Conservation (phyloP, 345 rosid genomes). For the Leavenworthia alabamica region DNA sequence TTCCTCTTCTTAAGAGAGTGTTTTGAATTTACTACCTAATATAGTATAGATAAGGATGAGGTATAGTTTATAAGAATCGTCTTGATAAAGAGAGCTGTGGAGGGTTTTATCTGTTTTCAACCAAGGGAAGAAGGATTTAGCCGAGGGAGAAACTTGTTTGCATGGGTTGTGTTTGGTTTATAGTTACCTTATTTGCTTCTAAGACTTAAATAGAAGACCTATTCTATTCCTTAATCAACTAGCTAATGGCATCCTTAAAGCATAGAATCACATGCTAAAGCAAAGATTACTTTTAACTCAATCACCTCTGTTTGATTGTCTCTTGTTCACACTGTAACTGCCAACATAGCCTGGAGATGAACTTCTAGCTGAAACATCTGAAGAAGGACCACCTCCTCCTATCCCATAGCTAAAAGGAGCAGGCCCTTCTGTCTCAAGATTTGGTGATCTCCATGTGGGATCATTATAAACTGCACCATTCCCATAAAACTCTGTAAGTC, state of each 20-base stretch:
- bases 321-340: constrained; percentile 64
- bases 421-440: constrained; percentile 59
- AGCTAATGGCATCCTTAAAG: constrained; percentile 3
- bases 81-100: not conserved
- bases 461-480: constrained; percentile 64
- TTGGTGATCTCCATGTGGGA: constrained; percentile 70
- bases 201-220: not conserved
- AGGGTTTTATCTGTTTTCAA: not conserved
- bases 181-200: not conserved
- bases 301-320: constrained; percentile 90
- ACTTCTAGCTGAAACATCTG: constrained; percentile 60
- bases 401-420: constrained; percentile 74
- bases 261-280: constrained; percentile 15
- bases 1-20: not conserved
- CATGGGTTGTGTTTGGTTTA: not conserved
- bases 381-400: constrained; percentile 46
- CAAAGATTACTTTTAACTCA: not conserved
- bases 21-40: not conserved
- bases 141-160: not conserved
- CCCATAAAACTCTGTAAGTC: constrained; percentile 59
- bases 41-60: not conserved
- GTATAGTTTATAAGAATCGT: not conserved
- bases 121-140: not conserved
- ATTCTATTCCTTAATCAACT: not conserved
- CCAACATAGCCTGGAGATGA: constrained; percentile 67